Evolutionary conservation across 768 basidiomycete species (phyloP), one percentile per base, ranked within the genome.

Genomic region (Glaciozyma martinii): DNA sequence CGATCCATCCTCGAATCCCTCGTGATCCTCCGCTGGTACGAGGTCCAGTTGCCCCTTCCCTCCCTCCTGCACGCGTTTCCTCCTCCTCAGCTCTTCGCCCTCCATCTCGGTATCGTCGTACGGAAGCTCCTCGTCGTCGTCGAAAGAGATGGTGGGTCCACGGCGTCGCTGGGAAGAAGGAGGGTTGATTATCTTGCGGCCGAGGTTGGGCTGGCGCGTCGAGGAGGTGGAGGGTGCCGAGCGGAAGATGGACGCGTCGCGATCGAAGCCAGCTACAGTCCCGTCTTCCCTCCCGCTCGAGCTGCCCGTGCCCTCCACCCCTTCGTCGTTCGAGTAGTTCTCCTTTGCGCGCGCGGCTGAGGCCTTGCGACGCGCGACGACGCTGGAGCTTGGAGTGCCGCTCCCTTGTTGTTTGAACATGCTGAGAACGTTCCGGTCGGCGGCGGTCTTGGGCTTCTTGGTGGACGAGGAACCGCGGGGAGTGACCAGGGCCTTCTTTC

Each of bases 131-230:
- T n/a, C 37, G 33, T 33, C 21, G 23, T 23, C 55, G 37, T 56
- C 55, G 25, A 56, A 56, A 23, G 33, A 32, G 55, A 56, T 56
- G 33, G 55, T 56, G 2, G 55, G 55, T 5, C 55, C 55, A 21
- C 55, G 55, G 33, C 55, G 37, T 23, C 23, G 33, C 23, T 37
- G 21, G 55, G 23, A 23, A 10, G 55, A 21, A 21, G 50, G 30
- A 29, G 50, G 50, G 50, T 56, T 56, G 55, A 56, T 33, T 19
- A 56, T 56, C 37, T 19, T 32, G 33, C 23, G 7, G 32, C 55
- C 55, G 37, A 56, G 23, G 32, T 33, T 18, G 32, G 19, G 33
- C 23, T 33, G 25, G 13, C 30, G 50, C 50, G 50, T 18, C 13
- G 18, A 52, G 9, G 50, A 25, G 15, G 18, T 52, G 50, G 13